A percentile compares a stretch with the other conserved stretches of the same genome.
Evolutionary conservation across 306 rosid genomes (phyloP).

Genomic region (Cucumis sativus): Cucumber_9930_V3 NC_026657.2:5563001-5563500

Average conservation of each 20-base stretch:
- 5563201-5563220: neutral
- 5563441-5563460: conserved; percentile 27
- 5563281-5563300: neutral
- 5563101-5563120: neutral
- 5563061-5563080: neutral
- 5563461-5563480: conserved; percentile 35
- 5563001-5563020: neutral
- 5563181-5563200: neutral
- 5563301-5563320: neutral
- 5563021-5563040: neutral
- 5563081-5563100: neutral
- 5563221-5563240: neutral
- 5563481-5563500: conserved; percentile 7
- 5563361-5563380: no score
- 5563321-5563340: neutral
- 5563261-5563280: neutral
- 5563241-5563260: neutral
- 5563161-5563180: neutral
- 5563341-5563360: no score
- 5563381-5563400: neutral
- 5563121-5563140: neutral
- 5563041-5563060: neutral
- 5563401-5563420: neutral
- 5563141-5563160: conserved; percentile 1
- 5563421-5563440: conserved; percentile 9